Evolutionary conservation across 2,329 filamentous ascomycete genomes (phyloP).

Genomic region (Neonectria punicea): DNA sequence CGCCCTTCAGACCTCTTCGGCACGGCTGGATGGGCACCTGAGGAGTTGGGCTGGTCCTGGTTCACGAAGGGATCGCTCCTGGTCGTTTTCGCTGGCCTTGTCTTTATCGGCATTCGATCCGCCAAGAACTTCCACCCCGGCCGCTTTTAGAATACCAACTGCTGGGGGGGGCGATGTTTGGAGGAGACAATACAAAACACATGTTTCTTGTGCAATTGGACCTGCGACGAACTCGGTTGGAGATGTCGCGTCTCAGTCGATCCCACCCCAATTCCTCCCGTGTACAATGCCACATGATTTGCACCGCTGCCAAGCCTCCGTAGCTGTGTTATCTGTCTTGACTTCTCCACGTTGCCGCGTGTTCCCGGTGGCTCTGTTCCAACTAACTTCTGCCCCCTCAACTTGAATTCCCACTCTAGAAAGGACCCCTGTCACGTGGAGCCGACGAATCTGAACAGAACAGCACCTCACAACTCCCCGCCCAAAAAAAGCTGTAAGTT

Average conservation of each 20-base stretch:
- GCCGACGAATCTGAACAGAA: conserved; percentile 21
- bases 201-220: neutral
- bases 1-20: conserved; percentile 43
- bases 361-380: neutral
- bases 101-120: conserved; percentile 37
- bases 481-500: conserved; percentile 48
- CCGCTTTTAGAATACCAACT: conserved; percentile 7
- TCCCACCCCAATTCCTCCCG: neutral
- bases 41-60: conserved; percentile 36
- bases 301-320: neutral
- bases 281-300: neutral
- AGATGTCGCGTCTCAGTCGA: neutral
- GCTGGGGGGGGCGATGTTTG: neutral
- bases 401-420: conserved; percentile 1
- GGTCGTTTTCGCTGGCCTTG: conserved; percentile 32
- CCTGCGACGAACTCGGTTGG: neutral
- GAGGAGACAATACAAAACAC: conserved; percentile 9
- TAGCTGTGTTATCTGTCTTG: neutral
- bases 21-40: conserved; percentile 35
- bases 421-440: conserved; percentile 46
- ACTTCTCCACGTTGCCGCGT: neutral
- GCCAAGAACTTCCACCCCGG: conserved; percentile 26
- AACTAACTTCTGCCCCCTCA: neutral
- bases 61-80: conserved; percentile 39
- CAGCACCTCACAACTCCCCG: conserved; percentile 28